Conservation (phyloP, 1,284 basidiomycete species). For the Anthracocystis setariae region DNA sequence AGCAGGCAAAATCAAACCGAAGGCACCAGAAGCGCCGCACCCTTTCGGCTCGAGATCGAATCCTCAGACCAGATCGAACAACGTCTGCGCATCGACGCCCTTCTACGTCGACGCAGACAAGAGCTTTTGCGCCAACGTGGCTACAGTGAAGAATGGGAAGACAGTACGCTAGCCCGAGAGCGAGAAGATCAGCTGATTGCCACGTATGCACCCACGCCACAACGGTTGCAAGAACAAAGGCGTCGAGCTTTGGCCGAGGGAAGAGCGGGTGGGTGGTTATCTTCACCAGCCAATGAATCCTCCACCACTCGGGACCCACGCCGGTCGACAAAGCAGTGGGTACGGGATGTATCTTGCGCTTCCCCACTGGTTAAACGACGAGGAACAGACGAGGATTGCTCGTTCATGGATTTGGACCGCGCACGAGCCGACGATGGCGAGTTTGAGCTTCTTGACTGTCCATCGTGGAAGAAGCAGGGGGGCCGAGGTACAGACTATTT, state of each 20-base stretch:
- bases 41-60: constrained; percentile 46
- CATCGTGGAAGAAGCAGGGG: constrained; percentile 45
- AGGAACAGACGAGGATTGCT: constrained; percentile 4
- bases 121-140: constrained; percentile 43
- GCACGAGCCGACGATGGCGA: constrained; percentile 38
- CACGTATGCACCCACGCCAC: constrained; percentile 37
- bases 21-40: neutral
- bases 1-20: neutral
- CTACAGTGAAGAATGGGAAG: constrained; percentile 18
- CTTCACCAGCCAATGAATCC: constrained; percentile 8
- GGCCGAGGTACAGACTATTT: constrained; percentile 56
- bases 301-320: constrained; percentile 10
- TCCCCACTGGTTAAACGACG: constrained; percentile 10
- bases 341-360: constrained; percentile 21
- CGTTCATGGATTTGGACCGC: constrained; percentile 11
- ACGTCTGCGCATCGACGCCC: constrained; percentile 31
- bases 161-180: constrained; percentile 7
- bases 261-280: neutral
- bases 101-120: constrained; percentile 47
- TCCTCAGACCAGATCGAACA: constrained; percentile 42
- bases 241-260: constrained; percentile 12
- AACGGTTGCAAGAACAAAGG: constrained; percentile 23
- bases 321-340: constrained; percentile 30
- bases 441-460: constrained; percentile 54
- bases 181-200: constrained; percentile 43